phyloP scores from a whole-genome alignment of 169 alveolate species.

The Cryptosporidium sp. region DNA sequence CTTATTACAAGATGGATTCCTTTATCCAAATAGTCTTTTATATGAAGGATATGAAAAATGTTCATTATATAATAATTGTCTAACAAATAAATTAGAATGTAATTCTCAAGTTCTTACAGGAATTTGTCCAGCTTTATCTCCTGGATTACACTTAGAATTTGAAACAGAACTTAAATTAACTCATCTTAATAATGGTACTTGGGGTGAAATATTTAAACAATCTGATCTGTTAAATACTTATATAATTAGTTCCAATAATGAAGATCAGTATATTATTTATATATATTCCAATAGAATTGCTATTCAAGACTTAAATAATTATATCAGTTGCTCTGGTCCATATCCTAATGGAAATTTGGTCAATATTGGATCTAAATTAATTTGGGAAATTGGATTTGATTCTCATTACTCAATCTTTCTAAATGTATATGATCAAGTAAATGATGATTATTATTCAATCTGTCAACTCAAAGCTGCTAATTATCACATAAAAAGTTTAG shows the following conservation, averaged over 20 bases:
- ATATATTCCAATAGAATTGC: conserved; percentile 32
- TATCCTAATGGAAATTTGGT: conserved; percentile 15
- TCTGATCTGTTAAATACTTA: conserved; percentile 26
- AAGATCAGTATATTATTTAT: conserved; percentile 2
- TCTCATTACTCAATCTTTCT: not conserved
- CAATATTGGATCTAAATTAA: not conserved
- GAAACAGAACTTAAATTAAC: conserved; percentile 13
- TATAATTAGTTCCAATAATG: not conserved
- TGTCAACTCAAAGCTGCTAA: conserved; percentile 2
- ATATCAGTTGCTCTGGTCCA: conserved; percentile 37
- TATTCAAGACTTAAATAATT: conserved; percentile 1
- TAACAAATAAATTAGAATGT: not conserved
- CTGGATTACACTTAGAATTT: conserved; percentile 13
- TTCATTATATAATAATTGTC: conserved; percentile 10
- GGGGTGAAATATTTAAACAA: conserved; percentile 22
- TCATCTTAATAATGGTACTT: conserved; percentile 42
- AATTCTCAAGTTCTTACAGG: conserved; percentile 40
- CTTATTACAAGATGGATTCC: not conserved
- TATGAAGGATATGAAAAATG: conserved; percentile 46
- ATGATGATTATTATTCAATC: not conserved
- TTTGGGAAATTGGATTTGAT: conserved; percentile 34
- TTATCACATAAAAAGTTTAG: not conserved
- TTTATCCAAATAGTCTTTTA: conserved; percentile 22
- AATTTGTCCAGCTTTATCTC: not conserved
- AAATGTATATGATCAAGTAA: not conserved